phyloP scores from a whole-genome alignment of 2,329 filamentous ascomycete species.

The Sporothrix dimorphospora region DNA sequence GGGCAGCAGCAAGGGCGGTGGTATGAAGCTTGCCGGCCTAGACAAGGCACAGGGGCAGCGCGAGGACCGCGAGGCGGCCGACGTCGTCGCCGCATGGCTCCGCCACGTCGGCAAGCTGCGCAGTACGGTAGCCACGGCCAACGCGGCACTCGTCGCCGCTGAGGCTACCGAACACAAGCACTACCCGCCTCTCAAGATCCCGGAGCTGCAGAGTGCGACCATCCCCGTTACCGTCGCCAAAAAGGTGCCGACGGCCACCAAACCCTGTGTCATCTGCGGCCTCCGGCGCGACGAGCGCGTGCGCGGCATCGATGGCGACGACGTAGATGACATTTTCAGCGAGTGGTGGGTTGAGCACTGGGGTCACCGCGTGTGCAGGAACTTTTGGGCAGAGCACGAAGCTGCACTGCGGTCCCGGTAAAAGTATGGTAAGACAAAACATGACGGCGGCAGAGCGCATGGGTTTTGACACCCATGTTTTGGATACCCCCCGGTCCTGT shows the following conservation, averaged over 20 bases:
- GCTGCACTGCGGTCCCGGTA: constrained; percentile 57
- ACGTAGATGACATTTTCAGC: constrained; percentile 87
- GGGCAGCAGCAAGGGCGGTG: constrained; percentile 68
- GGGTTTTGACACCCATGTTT: neutral
- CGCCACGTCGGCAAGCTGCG: constrained; percentile 74
- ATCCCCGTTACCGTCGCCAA: constrained; percentile 70
- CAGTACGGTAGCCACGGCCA: constrained; percentile 69
- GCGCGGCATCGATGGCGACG: constrained; percentile 67
- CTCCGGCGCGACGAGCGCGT: constrained; percentile 86
- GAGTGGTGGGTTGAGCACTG: constrained; percentile 96
- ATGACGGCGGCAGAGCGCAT: neutral
- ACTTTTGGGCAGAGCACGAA: constrained; percentile 84
- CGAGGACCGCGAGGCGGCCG: constrained; percentile 82
- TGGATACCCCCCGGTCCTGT: neutral
- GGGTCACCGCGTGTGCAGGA: constrained; percentile 77
- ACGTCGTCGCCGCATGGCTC: constrained; percentile 76
- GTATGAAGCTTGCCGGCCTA: constrained; percentile 86
- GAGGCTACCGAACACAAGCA: constrained; percentile 31
- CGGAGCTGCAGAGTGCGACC: constrained; percentile 67
- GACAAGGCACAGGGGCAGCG: constrained; percentile 81
- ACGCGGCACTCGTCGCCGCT: constrained; percentile 46
- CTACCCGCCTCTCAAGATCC: constrained; percentile 55
- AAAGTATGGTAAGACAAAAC: neutral
- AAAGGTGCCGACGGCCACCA: constrained; percentile 72
- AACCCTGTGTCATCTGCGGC: constrained; percentile 83